A percentile compares a stretch with the other conserved stretches of the same genome.
phyloP scores from a whole-genome alignment of 2,329 filamentous ascomycete genomes.

The Calonectria pseudoreteaudii region DNA sequence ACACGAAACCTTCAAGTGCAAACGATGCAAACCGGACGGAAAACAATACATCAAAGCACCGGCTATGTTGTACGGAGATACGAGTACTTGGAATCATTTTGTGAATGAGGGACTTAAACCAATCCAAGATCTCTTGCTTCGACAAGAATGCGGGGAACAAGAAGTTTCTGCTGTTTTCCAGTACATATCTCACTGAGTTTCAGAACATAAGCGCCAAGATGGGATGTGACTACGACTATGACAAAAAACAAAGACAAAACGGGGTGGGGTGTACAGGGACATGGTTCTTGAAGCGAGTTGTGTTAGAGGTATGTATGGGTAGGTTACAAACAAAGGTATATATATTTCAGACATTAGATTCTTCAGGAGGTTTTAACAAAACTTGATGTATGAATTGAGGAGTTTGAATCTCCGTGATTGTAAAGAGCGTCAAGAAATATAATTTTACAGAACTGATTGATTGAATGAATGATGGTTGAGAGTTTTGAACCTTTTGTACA shows the following conservation, averaged over 20 bases:
- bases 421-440: background rate
- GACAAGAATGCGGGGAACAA: constrained; percentile 83
- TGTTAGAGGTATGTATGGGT: background rate
- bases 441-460: background rate
- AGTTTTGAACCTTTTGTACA: background rate
- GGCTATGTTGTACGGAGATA: constrained; percentile 97
- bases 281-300: too few species aligned
- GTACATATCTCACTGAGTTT: constrained; percentile 86
- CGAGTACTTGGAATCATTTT: constrained; percentile 99
- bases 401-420: background rate
- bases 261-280: background rate
- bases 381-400: background rate
- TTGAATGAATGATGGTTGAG: background rate
- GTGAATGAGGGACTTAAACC: constrained; percentile 80
- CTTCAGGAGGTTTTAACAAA: background rate
- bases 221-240: background rate
- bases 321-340: background rate
- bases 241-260: too few species aligned
- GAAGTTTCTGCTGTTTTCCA: constrained; percentile 97
- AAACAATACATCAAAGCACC: constrained; percentile 89
- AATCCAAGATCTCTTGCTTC: constrained; percentile 91
- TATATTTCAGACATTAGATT: background rate
- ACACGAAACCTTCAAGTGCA: constrained; percentile 99
- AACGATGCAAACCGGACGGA: constrained; percentile 89
- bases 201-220: background rate